Percentiles rank a stretch among this genome's conserved stretches.
These are phyloP conservation scores for Panaeolus papilionaceus DNA, from an alignment of 768 basidiomycete species.

Conservation along the genomic window DNA sequence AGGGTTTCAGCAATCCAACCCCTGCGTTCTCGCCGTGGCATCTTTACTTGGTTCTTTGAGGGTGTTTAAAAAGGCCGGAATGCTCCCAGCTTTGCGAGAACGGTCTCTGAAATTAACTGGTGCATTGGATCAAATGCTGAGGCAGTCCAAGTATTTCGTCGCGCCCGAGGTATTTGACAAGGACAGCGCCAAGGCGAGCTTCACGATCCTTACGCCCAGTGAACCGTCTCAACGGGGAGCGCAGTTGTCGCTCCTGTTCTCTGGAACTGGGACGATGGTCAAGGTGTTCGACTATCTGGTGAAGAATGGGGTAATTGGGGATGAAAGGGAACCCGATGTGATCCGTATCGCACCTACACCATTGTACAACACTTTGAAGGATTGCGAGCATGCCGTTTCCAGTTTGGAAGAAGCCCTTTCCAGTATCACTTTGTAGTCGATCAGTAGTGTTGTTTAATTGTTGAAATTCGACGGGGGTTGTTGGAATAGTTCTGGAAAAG, in stretches of 20 bases:
- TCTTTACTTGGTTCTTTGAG: conserved; percentile 86
- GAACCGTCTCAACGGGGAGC: conserved; percentile 75
- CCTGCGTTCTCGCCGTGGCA: conserved; percentile 79
- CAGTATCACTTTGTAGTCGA: conserved; percentile 20
- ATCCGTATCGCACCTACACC: conserved; percentile 89
- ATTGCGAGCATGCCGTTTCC: conserved; percentile 73
- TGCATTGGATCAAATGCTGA: conserved; percentile 69
- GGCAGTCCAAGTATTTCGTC: conserved; percentile 68
- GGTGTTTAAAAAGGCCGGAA: conserved; percentile 79
- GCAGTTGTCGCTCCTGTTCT: conserved; percentile 86
- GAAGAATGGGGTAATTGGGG: conserved; percentile 83
- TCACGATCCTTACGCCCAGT: conserved; percentile 93
- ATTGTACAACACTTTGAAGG: conserved; percentile 84
- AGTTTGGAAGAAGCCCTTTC: conserved; percentile 68
- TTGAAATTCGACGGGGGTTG: background rate
- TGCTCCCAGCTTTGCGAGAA: conserved; percentile 69
- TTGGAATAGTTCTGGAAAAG: background rate
- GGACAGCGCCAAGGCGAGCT: conserved; percentile 47
- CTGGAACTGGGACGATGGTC: conserved; percentile 70
- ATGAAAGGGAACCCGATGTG: conserved; percentile 91
- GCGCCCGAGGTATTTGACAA: conserved; percentile 42
- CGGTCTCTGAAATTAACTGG: conserved; percentile 77
- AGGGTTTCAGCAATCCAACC: conserved; percentile 97
- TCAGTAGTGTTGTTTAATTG: background rate
- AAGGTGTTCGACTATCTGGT: conserved; percentile 65